Base-by-base conservation (phyloP, 164 flowering plant genomes). In the Sedum album region DNA sequence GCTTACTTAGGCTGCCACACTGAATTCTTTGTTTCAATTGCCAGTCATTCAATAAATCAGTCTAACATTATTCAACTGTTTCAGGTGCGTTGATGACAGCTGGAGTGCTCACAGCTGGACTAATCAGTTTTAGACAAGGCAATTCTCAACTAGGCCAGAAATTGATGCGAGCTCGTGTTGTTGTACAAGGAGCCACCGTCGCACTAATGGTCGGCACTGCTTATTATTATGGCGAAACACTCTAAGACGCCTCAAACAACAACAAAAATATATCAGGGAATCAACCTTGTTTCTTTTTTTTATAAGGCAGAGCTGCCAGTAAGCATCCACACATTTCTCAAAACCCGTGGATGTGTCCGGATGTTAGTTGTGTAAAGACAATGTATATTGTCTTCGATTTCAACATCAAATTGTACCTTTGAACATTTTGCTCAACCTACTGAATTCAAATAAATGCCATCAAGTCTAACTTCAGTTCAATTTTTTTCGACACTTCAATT, bases 131-230 rank as follows among this genome's bases (percentile, higher is more conserved):
- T 78, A 79, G 86, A 53, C 89, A 73, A 74, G 99, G 99, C 65
- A 94, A 94, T 73, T 89, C 98, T 66, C 85, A 76, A 70, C 65
- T 94, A 75, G 97, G 98, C 44, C 97, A 94, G 86, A 78, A 73
- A 77, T 76, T 94, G 65, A 90, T 94, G 97, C 81, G 98, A 77
- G 96, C 97, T 73, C 87, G 96, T 70, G 95, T 93, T 67, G 84
- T 90, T 64, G 93, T 79, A 46, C 98, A 93, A 80, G 98, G 96
- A 70, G 98, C 87, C 26, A 93, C 96, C 0, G 96, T 90, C 63
- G 96, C 95, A 17, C 81, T 93, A 11, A 93, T 88, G 98, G 88
- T 90, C 64, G 95, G 98, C 70, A 80, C 90, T 65, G 93, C 96
- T 0, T 87, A 82, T 71, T 90, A 86, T 76, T 89, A 88, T 25